Base-by-base conservation (phyloP, 352 stramenopile genomes). In the Globisporangium parvum region DNA sequence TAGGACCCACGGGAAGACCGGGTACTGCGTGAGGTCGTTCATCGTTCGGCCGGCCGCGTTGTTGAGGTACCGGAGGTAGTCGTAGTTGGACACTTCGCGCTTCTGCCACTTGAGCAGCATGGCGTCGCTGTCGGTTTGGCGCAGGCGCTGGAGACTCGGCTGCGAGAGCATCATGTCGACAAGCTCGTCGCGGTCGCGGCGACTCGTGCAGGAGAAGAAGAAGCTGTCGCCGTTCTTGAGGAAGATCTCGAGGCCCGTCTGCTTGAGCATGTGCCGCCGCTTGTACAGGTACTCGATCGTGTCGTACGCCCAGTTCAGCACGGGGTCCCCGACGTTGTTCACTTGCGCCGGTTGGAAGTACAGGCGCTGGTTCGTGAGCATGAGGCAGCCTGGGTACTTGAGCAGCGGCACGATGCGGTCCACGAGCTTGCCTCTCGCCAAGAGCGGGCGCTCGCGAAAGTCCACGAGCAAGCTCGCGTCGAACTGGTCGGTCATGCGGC, bases 1-100 rank as follows among this genome's bases (percentile, higher is more conserved):
- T 31, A 99, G 49, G 14, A 99, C 77, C 96, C 96, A 99, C 24
- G 96, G 96, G 72, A 99, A 98, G 15, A 99, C 93, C 0, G 96
- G 96, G 70, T 99, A 99, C 58, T 98, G 95, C 17, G 83, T 96
- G n/a, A 97, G 59, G 51, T 97, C 91, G 51, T 97, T 96, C 54
- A 85, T 78, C 28, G 81, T 94, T 35, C 91, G 74, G 0, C 87
- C 88, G 0, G 87, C 83, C 33, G 84, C 67, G 50, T 91, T 94
- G 70, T 97, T 97, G 28, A 97, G 65, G 54, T 90, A 92, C 46
- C 83, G 57, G 6, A 97, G 60, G 57, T 97, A 97, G 40, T 95
- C 83, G 46, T 93, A 99, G 62, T 99, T 99, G 9, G 89, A 97
- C 33, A 99, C 81, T 46, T 91, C 77, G 3, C 78, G 70, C 18